These are phyloP conservation scores for Ceratobasidium sp. DNA, from an alignment of 1,284 basidiomycete genomes.

Conservation along the genomic window DNA sequence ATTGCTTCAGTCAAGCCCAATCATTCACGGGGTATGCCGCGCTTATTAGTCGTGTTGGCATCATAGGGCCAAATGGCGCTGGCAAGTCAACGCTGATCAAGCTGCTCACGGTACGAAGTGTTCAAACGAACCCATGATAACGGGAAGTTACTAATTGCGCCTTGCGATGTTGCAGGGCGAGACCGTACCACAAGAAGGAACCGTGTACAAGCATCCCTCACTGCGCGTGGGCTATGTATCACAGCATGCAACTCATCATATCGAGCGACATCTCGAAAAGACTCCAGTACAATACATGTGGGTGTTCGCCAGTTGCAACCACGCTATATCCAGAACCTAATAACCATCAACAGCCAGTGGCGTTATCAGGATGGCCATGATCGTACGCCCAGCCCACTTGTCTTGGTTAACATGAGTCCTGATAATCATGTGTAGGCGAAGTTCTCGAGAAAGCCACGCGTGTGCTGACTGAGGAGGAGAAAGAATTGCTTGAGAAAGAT, in stretches of 20 bases:
- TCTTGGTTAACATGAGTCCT: neutral
- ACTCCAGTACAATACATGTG: constrained; percentile 92
- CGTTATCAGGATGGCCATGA: constrained; percentile 99
- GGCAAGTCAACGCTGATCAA: constrained; percentile 98
- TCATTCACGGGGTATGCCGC: neutral
- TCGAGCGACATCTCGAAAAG: constrained; percentile 93
- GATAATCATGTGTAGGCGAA: constrained; percentile 67
- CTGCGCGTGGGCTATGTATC: constrained; percentile 98
- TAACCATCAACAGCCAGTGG: constrained; percentile 72
- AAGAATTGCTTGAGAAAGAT: constrained; percentile 82
- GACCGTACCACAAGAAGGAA: constrained; percentile 90
- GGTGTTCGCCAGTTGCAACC: constrained; percentile 45
- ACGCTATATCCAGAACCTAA: constrained; percentile 46
- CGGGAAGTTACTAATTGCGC: constrained; percentile 25
- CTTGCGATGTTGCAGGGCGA: constrained; percentile 72
- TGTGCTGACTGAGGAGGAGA: constrained; percentile 89
- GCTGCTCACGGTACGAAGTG: constrained; percentile 77
- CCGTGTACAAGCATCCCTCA: constrained; percentile 95
- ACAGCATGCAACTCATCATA: constrained; percentile 97
- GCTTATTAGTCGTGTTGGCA: constrained; percentile 78
- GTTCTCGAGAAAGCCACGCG: constrained; percentile 93
- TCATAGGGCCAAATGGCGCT: constrained; percentile 92
- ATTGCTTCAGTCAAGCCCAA: constrained; percentile 33
- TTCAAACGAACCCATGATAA: constrained; percentile 19
- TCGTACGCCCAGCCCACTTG: constrained; percentile 65